phyloP scores from a whole-genome alignment of 805 yeast genomes.

The Wickerhamiella dianesei region DNA sequence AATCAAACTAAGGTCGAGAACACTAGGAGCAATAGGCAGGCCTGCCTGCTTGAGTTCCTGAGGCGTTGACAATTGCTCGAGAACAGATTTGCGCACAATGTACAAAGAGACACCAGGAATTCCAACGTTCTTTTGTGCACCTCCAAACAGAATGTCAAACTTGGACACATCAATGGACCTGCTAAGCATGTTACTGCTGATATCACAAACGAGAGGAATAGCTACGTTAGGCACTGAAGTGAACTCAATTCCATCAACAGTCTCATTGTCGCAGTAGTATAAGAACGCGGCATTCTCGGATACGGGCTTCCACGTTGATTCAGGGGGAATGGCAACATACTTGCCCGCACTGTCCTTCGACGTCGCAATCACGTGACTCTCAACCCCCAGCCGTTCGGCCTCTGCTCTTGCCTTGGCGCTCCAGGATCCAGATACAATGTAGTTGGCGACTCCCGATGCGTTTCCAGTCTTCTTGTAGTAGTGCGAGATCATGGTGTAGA shows the following conservation, averaged over 20 bases:
- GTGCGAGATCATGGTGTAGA: constrained; percentile 66
- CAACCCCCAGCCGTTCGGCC: constrained; percentile 69
- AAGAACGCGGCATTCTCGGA: constrained; percentile 66
- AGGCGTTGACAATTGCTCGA: constrained; percentile 43
- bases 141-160: constrained; percentile 86
- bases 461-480: constrained; percentile 57
- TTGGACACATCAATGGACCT: constrained; percentile 66
- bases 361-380: constrained; percentile 56
- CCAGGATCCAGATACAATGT: constrained; percentile 90
- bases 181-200: constrained; percentile 86
- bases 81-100: constrained; percentile 68
- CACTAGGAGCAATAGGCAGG: constrained; percentile 78
- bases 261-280: constrained; percentile 91
- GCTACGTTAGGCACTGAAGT: constrained; percentile 21
- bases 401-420: constrained; percentile 79
- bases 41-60: constrained; percentile 44
- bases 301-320: constrained; percentile 48
- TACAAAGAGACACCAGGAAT: constrained; percentile 89
- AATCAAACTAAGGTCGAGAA: constrained; percentile 74
- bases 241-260: constrained; percentile 91
- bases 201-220: constrained; percentile 80
- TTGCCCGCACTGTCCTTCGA: constrained; percentile 34
- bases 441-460: constrained; percentile 59
- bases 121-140: constrained; percentile 97
- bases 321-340: constrained; percentile 54